Evolutionary conservation across 352 stramenopile genomes (phyloP).

Genomic region (Globisporangium okanoganense): DNA sequence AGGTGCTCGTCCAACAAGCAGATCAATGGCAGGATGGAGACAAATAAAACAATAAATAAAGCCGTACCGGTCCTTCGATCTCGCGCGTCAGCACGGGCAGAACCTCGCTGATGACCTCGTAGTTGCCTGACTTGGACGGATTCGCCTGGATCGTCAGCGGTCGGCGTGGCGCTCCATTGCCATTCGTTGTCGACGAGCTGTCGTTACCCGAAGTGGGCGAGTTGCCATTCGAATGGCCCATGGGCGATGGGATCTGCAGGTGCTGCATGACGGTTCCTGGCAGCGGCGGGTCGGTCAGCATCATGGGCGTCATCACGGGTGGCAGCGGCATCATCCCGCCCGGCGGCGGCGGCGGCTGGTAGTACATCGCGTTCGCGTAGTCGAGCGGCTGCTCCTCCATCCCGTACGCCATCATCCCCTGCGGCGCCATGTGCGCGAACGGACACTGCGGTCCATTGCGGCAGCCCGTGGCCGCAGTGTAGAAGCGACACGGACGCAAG

Average conservation of each 20-base stretch:
- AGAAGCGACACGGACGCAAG: conserved; percentile 52
- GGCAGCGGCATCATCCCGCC: conserved; percentile 14
- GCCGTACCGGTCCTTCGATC: conserved; percentile 65
- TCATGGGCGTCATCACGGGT: conserved; percentile 24
- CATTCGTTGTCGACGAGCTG: not conserved
- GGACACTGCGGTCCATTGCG: conserved; percentile 61
- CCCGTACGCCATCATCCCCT: conserved; percentile 16
- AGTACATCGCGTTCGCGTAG: conserved; percentile 21
- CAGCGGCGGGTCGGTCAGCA: conserved; percentile 19
- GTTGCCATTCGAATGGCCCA: not conserved
- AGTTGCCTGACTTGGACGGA: conserved; percentile 51
- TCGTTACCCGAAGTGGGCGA: conserved; percentile 20
- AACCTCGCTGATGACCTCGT: conserved; percentile 75
- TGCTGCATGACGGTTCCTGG: not conserved
- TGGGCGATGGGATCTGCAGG: conserved; percentile 11
- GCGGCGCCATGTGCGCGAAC: conserved; percentile 36
- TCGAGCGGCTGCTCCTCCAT: conserved; percentile 19
- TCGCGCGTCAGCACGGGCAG: conserved; percentile 68
- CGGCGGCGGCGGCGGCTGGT: conserved; percentile 3
- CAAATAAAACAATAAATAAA: not conserved
- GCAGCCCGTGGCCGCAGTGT: conserved; percentile 42
- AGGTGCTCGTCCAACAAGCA: not conserved
- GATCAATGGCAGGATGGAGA: not conserved
- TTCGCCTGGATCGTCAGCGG: conserved; percentile 69
- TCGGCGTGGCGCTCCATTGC: conserved; percentile 17